Base-by-base conservation (phyloP, 2,329 filamentous ascomycete genomes). In the Endoconidiophora polonica region DNA sequence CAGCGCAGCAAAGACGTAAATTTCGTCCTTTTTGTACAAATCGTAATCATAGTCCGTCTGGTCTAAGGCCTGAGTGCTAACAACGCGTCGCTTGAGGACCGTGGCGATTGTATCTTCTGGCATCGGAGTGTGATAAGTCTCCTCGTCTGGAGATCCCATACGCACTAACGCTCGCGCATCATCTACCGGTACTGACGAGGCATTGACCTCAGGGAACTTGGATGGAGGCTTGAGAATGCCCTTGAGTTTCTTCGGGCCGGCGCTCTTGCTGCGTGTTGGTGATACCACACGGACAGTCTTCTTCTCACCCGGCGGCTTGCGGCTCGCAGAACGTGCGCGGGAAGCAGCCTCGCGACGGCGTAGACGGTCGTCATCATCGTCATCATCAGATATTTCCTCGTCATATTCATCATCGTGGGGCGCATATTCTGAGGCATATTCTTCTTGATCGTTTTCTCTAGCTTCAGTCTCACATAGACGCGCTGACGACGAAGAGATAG, bases 21-120 rank as follows among this genome's bases (percentile, higher is more conserved):
- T 87, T 63, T 87, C 93, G 59, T 94, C 87, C 12, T 33, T 33
- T 53, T 87, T 77, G n/a, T 87, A 77, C 58, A 93, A 84, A 64
- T 96, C 90, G 57, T 83, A 96, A 26, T 90, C 74, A 66, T 95
- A 88, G 58, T 91, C 84, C n/a, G 84, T 83, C 54, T 84, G 74
- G 52, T 85, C 83, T 44, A 96, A 67, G 0, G 88, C 87, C 57
- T 90, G 83, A 0, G 88, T 87, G 57, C 93, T 95, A 58, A 96
- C 88, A 50, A 94, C 74, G 56, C 82, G 79, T 51, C 88, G 79
- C 61, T 83, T 85, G 60, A 96, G 88, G 67, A 91, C 94, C 44
- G 88, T 95, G 88, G 88, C 95, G 49, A 86, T 77, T 33, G 88
- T 88, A 52, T 83, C 84, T 0, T 79, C 66, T 0, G 83, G 83